Evolutionary conservation across 768 basidiomycete species (phyloP).

Genomic region (Boletus rex-veris): DNA sequence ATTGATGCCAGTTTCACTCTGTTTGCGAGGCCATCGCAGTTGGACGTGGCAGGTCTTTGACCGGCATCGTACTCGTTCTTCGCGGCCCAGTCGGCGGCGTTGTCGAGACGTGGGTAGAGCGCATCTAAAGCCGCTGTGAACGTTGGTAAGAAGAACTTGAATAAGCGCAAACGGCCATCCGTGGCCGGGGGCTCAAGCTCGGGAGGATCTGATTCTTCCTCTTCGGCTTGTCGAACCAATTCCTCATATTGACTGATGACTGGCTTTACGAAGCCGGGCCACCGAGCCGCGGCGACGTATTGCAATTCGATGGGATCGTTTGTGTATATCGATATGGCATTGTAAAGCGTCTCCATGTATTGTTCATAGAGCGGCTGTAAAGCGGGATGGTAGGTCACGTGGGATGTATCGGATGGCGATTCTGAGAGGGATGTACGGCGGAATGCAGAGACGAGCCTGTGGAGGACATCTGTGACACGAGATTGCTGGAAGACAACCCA

Average conservation of each 20-base stretch:
- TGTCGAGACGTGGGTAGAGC: conserved; percentile 65
- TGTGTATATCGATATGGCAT: conserved; percentile 60
- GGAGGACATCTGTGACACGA: conserved; percentile 28
- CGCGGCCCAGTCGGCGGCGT: conserved; percentile 60
- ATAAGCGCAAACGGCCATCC: conserved; percentile 64
- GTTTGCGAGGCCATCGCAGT: neutral
- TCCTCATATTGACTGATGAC: conserved; percentile 48
- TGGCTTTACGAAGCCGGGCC: conserved; percentile 77
- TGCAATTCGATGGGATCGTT: conserved; percentile 66
- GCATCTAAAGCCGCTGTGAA: conserved; percentile 60
- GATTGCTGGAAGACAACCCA: neutral
- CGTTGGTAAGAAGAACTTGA: conserved; percentile 58
- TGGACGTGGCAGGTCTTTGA: neutral
- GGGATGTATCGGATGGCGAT: conserved; percentile 3
- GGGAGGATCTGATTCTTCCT: conserved; percentile 22
- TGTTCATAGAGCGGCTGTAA: conserved; percentile 61
- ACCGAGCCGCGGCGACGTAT: conserved; percentile 74
- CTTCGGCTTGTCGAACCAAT: conserved; percentile 18
- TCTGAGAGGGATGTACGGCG: conserved; percentile 7
- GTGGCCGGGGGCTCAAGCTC: conserved; percentile 43
- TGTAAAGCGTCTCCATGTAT: conserved; percentile 56
- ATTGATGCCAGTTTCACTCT: conserved; percentile 5
- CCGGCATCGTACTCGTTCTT: conserved; percentile 43
- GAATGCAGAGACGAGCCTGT: conserved; percentile 41
- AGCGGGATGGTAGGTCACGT: conserved; percentile 48